phyloP scores from a whole-genome alignment of 1,284 basidiomycete species.

The Cryptococcus sp. region DNA sequence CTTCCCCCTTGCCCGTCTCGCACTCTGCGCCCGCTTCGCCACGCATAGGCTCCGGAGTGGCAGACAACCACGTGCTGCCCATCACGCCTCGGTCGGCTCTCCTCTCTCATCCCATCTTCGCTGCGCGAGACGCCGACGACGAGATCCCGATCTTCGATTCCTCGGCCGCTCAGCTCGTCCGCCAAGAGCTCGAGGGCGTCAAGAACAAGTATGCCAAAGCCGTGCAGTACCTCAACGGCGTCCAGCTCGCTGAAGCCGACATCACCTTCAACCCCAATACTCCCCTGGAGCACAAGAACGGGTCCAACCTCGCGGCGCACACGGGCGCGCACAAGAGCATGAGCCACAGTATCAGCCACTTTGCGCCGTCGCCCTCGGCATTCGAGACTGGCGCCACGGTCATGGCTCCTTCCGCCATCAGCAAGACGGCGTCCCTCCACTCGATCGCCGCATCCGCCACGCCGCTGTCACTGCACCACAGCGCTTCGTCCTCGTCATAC shows the following conservation, averaged over 20 bases:
- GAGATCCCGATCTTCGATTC: slow-evolving; percentile 14
- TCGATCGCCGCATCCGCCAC: no score
- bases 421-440: no score
- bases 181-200: slow-evolving; percentile 20
- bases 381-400: no score
- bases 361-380: no score
- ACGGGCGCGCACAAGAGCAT: background rate
- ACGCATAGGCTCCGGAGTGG: no score
- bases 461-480: background rate
- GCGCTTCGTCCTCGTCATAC: background rate
- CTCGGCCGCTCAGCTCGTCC: slow-evolving; percentile 13
- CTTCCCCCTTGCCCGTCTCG: background rate
- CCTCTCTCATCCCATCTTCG: slow-evolving; percentile 13
- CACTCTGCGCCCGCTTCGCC: background rate
- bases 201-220: slow-evolving; percentile 31
- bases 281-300: background rate
- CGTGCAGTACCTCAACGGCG: slow-evolving; percentile 25
- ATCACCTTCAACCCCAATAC: slow-evolving; percentile 15
- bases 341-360: background rate
- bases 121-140: slow-evolving; percentile 7
- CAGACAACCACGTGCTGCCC: slow-evolving; percentile 3
- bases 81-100: slow-evolving; percentile 13
- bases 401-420: no score
- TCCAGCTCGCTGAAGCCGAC: slow-evolving; percentile 28
- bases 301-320: slow-evolving; percentile 10